These are phyloP conservation scores for Acanthamoeba castellanii DNA, from an alignment of 208 protist species.

Conservation along the genomic window DNA sequence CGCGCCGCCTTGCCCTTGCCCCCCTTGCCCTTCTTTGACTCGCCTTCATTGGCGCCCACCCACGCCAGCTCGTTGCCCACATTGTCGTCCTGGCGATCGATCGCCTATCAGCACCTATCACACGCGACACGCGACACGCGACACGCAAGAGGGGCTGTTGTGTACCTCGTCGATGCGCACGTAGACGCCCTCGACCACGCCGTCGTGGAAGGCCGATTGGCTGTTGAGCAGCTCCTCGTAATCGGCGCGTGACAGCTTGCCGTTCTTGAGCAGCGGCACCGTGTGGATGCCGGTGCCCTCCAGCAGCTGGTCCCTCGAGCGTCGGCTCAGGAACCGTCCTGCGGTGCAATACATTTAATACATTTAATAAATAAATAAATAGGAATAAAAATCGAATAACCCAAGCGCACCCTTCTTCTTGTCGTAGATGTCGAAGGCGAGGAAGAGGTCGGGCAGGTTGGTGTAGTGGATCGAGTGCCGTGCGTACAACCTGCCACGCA, in stretches of 20 bases:
- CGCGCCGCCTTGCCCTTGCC: conserved; percentile 15
- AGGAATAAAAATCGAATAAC: too few species aligned
- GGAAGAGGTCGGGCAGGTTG: conserved; percentile 39
- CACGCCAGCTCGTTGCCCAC: conserved; percentile 37
- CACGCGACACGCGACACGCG: too few species aligned
- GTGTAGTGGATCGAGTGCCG: conserved; percentile 59
- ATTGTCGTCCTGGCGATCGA: not conserved
- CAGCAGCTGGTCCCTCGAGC: conserved; percentile 20
- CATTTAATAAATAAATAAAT: not conserved
- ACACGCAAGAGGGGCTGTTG: too few species aligned
- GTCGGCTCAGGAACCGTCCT: conserved; percentile 20
- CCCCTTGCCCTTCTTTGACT: conserved; percentile 14
- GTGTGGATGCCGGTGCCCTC: conserved; percentile 30
- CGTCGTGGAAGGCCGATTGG: conserved; percentile 8
- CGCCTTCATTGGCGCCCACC: conserved; percentile 12
- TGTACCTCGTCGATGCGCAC: conserved; percentile 58
- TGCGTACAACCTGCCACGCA: conserved; percentile 55
- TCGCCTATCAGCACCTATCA: too few species aligned
- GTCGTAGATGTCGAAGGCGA: conserved; percentile 74
- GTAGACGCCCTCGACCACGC: conserved; percentile 61
- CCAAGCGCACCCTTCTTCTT: not conserved
- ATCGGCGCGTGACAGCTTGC: conserved; percentile 33
- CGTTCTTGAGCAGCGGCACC: conserved; percentile 42
- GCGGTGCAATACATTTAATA: not conserved
- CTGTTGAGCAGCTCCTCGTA: conserved; percentile 35